Evolutionary conservation across 352 stramenopile species (phyloP).

Genomic region (Pythium aquatile): DNA sequence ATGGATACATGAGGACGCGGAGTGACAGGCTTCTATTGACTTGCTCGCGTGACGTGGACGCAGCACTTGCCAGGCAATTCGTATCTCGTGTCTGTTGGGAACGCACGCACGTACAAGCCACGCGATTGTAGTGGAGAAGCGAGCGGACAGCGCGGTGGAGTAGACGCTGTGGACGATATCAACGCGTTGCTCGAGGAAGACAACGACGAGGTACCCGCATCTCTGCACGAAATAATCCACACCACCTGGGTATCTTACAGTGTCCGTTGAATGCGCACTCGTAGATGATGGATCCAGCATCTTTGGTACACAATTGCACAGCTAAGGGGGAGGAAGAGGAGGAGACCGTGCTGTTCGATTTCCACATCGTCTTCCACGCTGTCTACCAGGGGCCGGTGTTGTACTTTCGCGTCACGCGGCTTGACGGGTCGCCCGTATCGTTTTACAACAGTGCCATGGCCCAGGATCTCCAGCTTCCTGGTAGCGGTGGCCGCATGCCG

Average conservation of each 20-base stretch:
- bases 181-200: slow-evolving; percentile 20
- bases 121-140: background rate
- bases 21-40: background rate
- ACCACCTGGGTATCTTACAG: background rate
- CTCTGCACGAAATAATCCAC: background rate
- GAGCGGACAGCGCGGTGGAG: background rate
- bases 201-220: slow-evolving; percentile 3
- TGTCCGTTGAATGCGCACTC: background rate
- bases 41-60: background rate
- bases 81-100: slow-evolving; percentile 63
- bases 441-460: background rate
- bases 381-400: slow-evolving; percentile 76
- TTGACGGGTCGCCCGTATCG: slow-evolving; percentile 43
- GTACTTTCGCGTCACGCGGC: slow-evolving; percentile 48
- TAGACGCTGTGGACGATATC: slow-evolving; percentile 10
- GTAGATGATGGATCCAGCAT: slow-evolving; percentile 7
- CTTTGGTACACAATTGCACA: background rate
- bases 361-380: slow-evolving; percentile 80
- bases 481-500: slow-evolving; percentile 28
- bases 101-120: slow-evolving; percentile 11
- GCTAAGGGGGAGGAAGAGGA: background rate
- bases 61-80: slow-evolving; percentile 64
- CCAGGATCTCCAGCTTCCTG: slow-evolving; percentile 33
- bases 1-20: background rate
- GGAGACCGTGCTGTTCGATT: slow-evolving; percentile 55